Percentiles rank a stretch among this genome's conserved stretches.
phyloP scores from a whole-genome alignment of 192 early-diverging fungal species.

The Mortierella claussenii region DNA sequence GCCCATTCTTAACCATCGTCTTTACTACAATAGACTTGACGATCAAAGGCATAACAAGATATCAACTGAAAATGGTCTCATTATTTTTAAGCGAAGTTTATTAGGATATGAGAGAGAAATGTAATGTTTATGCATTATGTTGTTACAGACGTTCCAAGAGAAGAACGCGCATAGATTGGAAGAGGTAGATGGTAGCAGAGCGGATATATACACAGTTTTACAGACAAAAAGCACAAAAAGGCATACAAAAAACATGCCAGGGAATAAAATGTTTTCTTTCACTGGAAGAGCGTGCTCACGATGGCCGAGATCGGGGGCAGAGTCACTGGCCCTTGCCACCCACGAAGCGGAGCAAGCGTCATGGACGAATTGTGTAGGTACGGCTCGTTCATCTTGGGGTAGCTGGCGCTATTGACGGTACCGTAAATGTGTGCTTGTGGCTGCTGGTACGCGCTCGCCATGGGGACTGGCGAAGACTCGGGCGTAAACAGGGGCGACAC shows the following conservation, averaged over 20 bases:
- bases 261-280: constrained; percentile 3
- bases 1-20: no score
- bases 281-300: constrained; percentile 23
- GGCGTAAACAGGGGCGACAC: constrained; percentile 57
- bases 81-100: no score
- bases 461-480: constrained; percentile 56
- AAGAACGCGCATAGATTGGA: no score
- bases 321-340: constrained; percentile 12
- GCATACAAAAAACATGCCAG: background rate
- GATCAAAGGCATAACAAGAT: no score
- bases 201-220: background rate
- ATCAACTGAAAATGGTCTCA: no score
- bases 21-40: no score
- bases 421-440: background rate
- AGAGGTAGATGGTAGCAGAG: no score
- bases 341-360: constrained; percentile 10
- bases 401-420: background rate
- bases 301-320: constrained; percentile 45
- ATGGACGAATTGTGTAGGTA: background rate
- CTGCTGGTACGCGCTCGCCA: no score
- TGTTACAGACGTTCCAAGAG: no score
- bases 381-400: background rate
- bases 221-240: background rate
- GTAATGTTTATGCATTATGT: no score
- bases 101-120: no score